phyloP scores from a whole-genome alignment of 768 basidiomycete genomes.

The Termitomyces sp. region DNA sequence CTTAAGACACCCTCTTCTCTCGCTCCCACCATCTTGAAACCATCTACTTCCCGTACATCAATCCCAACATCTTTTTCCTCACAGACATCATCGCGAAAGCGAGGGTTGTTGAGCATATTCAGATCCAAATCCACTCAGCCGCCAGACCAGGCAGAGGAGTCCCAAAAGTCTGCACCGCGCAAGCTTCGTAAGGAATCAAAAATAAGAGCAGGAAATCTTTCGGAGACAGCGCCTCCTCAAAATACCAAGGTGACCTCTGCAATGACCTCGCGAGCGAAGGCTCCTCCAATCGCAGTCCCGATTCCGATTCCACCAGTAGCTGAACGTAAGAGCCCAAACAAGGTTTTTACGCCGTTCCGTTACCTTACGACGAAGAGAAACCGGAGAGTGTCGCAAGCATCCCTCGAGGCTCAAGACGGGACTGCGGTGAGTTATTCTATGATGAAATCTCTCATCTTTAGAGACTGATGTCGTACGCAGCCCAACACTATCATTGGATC shows the following conservation, averaged over 20 bases:
- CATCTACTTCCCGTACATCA: constrained; percentile 37
- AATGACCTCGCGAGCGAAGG: constrained; percentile 11
- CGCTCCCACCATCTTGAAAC: constrained; percentile 44
- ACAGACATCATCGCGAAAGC: constrained; percentile 35
- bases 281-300: constrained; percentile 24
- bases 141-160: constrained; percentile 21
- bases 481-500: constrained; percentile 73
- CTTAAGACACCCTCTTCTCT: constrained; percentile 67
- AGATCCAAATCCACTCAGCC: constrained; percentile 22
- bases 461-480: constrained; percentile 29
- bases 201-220: constrained; percentile 2
- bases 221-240: background rate
- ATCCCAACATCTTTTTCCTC: constrained; percentile 36
- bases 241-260: constrained; percentile 10
- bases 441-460: constrained; percentile 6
- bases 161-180: constrained; percentile 5
- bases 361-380: constrained; percentile 55
- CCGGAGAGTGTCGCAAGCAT: constrained; percentile 69
- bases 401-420: constrained; percentile 76
- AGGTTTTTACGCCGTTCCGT: constrained; percentile 61
- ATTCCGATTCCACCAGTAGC: constrained; percentile 27
- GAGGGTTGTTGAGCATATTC: constrained; percentile 36
- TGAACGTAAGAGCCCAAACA: constrained; percentile 38
- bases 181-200: constrained; percentile 21
- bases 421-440: constrained; percentile 58